A percentile compares a stretch with the other conserved stretches of the same genome.
These are phyloP conservation scores for Boletus rex-veris DNA, from an alignment of 768 basidiomycete genomes.

Conservation along the genomic window DNA sequence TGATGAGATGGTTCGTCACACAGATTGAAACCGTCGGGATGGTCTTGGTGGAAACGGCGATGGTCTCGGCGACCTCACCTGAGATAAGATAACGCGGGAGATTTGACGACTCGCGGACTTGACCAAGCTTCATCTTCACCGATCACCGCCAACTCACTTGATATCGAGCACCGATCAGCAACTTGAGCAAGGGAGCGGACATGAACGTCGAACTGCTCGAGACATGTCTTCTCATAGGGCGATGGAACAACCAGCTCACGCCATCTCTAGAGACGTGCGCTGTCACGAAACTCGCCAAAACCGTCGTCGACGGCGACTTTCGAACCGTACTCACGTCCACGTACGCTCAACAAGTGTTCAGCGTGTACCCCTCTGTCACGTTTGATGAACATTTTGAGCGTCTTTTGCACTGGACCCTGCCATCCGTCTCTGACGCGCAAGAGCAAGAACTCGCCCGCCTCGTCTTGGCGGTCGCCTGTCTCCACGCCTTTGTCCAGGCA, in stretches of 20 bases:
- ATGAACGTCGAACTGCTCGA: slow-evolving; percentile 39
- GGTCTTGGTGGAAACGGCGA: not conserved
- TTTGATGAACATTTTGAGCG: slow-evolving; percentile 39
- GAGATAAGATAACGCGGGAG: not conserved
- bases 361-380: slow-evolving; percentile 27
- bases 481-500: slow-evolving; percentile 87
- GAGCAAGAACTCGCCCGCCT: slow-evolving; percentile 58
- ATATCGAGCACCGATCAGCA: not conserved
- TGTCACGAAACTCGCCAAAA: slow-evolving; percentile 43
- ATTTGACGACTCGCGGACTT: no score
- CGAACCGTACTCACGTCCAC: slow-evolving; percentile 47
- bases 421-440: slow-evolving; percentile 30
- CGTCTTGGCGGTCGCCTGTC: slow-evolving; percentile 67
- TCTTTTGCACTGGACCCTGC: slow-evolving; percentile 32
- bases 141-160: not conserved
- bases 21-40: not conserved
- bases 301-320: slow-evolving; percentile 60
- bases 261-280: slow-evolving; percentile 22
- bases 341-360: slow-evolving; percentile 41
- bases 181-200: not conserved
- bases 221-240: slow-evolving; percentile 54
- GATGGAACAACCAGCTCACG: slow-evolving; percentile 34
- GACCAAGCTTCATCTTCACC: no score
- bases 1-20: no score
- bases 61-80: not conserved